Evolutionary conservation across 2,329 filamentous ascomycete genomes (phyloP).

Genomic region (Penicillium brasilianum): DNA sequence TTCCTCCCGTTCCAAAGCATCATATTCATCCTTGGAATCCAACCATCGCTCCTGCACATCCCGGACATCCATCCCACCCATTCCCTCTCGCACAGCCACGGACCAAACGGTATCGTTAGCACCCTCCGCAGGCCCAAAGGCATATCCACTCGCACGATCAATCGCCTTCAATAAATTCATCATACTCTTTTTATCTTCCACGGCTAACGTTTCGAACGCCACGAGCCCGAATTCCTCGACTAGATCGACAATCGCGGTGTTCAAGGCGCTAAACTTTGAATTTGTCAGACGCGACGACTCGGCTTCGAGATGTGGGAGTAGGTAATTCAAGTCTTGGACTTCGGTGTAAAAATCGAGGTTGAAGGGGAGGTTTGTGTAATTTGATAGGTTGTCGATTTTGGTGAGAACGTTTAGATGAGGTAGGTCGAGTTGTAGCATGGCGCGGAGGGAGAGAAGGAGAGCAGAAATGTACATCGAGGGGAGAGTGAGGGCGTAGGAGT

Average conservation of each 20-base stretch:
- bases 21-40: slow-evolving; percentile 85
- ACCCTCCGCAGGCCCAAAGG: slow-evolving; percentile 87
- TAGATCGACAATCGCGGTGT: slow-evolving; percentile 82
- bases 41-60: slow-evolving; percentile 98
- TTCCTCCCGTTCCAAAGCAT: slow-evolving; percentile 75
- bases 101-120: slow-evolving; percentile 98
- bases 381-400: slow-evolving; percentile 92
- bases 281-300: slow-evolving; percentile 74
- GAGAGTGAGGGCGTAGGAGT: slow-evolving; percentile 90
- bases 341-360: slow-evolving; percentile 98
- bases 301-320: slow-evolving; percentile 77
- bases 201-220: slow-evolving; percentile 87
- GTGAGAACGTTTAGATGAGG: slow-evolving; percentile 95
- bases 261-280: slow-evolving; percentile 81
- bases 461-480: slow-evolving; percentile 96
- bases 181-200: slow-evolving; percentile 98
- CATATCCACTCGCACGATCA: slow-evolving; percentile 89
- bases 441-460: slow-evolving; percentile 86
- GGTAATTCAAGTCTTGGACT: slow-evolving; percentile 86
- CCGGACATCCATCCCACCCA: slow-evolving; percentile 74
- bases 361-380: slow-evolving; percentile 86
- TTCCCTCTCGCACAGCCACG: slow-evolving; percentile 79
- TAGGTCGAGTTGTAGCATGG: slow-evolving; percentile 98
- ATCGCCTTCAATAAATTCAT: slow-evolving; percentile 87
- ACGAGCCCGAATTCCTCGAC: slow-evolving; percentile 91